A percentile compares a stretch with the other conserved stretches of the same genome.
phyloP scores from a whole-genome alignment of 495 filamentous ascomycete genomes.

The Bathelium albidoporum region DNA sequence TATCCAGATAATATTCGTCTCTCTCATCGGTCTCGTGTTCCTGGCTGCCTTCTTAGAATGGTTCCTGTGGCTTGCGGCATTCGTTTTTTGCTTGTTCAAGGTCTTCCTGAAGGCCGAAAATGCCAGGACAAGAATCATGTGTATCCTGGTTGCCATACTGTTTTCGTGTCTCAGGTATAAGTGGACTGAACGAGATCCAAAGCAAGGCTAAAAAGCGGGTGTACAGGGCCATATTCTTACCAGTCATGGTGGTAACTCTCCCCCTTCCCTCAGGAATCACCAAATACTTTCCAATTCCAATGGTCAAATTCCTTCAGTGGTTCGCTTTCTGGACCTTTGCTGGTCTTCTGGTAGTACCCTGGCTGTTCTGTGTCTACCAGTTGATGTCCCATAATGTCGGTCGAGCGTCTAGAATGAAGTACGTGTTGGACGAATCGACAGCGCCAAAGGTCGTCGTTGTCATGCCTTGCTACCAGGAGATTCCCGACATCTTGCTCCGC shows the following conservation, averaged over 20 bases:
- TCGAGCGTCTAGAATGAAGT: slow-evolving; percentile 68
- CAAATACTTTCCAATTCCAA: slow-evolving; percentile 52
- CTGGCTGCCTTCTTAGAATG: slow-evolving; percentile 81
- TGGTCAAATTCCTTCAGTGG: slow-evolving; percentile 74
- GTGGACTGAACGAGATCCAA: too few relatives aligned
- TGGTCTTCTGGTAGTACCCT: slow-evolving; percentile 71
- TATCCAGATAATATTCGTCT: slow-evolving; percentile 63
- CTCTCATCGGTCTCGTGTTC: slow-evolving; percentile 75
- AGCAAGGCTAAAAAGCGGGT: too few relatives aligned
- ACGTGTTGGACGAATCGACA: slow-evolving; percentile 69
- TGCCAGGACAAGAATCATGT: slow-evolving; percentile 71
- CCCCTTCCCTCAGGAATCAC: slow-evolving; percentile 67
- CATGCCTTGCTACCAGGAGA: slow-evolving; percentile 96
- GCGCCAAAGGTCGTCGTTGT: slow-evolving; percentile 95
- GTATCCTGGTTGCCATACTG: slow-evolving; percentile 51
- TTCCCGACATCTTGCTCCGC: slow-evolving; percentile 72
- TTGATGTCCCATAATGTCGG: slow-evolving; percentile 79
- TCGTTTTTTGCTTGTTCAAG: slow-evolving; percentile 82
- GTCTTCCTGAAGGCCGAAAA: slow-evolving; percentile 85
- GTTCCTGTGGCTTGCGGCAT: slow-evolving; percentile 87
- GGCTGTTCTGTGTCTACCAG: slow-evolving; percentile 87
- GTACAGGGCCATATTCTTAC: slow-evolving; percentile 70
- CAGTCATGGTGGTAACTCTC: slow-evolving; percentile 89
- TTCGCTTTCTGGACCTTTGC: slow-evolving; percentile 97
- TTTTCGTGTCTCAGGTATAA: background rate